phyloP scores from a whole-genome alignment of 176 grass and related monocot species.

The Musa schizocarpa region DNA sequence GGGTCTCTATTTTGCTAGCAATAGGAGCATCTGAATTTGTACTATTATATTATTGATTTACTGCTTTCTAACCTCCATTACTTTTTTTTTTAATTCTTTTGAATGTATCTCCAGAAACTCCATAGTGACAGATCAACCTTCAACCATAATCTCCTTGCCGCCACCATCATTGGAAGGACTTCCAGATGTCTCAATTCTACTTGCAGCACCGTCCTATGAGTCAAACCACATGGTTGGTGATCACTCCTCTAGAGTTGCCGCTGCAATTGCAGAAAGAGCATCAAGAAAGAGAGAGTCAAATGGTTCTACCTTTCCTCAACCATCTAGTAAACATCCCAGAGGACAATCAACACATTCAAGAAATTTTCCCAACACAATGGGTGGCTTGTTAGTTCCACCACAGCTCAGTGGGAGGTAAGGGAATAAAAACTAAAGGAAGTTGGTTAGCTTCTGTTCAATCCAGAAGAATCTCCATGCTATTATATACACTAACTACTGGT shows the following conservation, averaged over 20 bases:
- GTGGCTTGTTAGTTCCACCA: slow-evolving; percentile 49
- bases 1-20: background rate
- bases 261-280: slow-evolving; percentile 31
- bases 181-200: slow-evolving; percentile 55
- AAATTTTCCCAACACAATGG: slow-evolving; percentile 29
- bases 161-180: slow-evolving; percentile 55
- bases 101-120: background rate
- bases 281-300: slow-evolving; percentile 83
- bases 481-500: no score
- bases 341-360: slow-evolving; percentile 29
- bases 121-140: slow-evolving; percentile 4
- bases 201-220: slow-evolving; percentile 28
- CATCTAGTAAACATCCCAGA: slow-evolving; percentile 56
- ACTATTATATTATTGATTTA: background rate
- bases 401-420: slow-evolving; percentile 82
- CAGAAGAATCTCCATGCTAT: background rate
- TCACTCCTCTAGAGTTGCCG: slow-evolving; percentile 27
- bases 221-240: slow-evolving; percentile 20
- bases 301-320: slow-evolving; percentile 36
- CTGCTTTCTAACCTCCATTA: background rate
- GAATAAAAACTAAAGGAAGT: background rate
- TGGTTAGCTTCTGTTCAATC: background rate
- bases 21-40: background rate
- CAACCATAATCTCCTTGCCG: slow-evolving; percentile 24
- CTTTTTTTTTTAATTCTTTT: background rate